A percentile compares a stretch with the other conserved stretches of the same genome.
These are phyloP conservation scores for Poronia punctata DNA, from an alignment of 495 filamentous ascomycete genomes.

Conservation along the genomic window DNA sequence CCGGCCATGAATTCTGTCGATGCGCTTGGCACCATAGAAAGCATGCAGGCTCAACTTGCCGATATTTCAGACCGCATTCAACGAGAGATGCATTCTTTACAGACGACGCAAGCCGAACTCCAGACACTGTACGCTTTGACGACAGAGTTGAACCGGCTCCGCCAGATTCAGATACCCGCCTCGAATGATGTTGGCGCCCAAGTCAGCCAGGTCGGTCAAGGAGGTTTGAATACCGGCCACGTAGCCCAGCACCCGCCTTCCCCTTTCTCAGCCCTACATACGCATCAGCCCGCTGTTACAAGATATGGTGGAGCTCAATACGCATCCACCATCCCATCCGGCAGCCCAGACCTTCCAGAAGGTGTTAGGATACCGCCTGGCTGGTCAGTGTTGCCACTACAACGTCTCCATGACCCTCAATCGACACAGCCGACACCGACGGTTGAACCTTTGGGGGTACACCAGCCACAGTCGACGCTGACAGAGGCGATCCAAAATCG, in stretches of 20 bases:
- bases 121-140: conserved; percentile 48
- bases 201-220: conserved; percentile 17
- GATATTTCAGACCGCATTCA: conserved; percentile 60
- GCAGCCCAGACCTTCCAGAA: conserved; percentile 62
- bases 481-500: background rate
- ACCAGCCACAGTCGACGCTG: background rate
- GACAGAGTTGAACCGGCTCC: conserved; percentile 32
- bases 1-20: conserved; percentile 10
- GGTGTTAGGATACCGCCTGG: conserved; percentile 67
- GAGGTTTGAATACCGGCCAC: conserved; percentile 13
- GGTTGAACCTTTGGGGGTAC: too few relatives aligned
- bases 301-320: conserved; percentile 35
- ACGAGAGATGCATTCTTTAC: conserved; percentile 42
- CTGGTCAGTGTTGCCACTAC: conserved; percentile 67
- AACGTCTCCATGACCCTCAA: conserved; percentile 42
- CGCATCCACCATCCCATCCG: conserved; percentile 48
- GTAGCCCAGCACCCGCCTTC: conserved; percentile 14
- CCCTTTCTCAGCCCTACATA: conserved; percentile 16
- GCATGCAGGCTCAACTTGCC: conserved; percentile 50
- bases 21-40: conserved; percentile 15
- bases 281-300: conserved; percentile 28
- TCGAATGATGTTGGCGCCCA: conserved; percentile 17
- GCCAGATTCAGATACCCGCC: conserved; percentile 21
- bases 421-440: conserved; percentile 12
- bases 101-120: conserved; percentile 45